These are phyloP conservation scores for Ramularia endophylla DNA, from an alignment of 2,329 filamentous ascomycete genomes.

Conservation along the genomic window DNA sequence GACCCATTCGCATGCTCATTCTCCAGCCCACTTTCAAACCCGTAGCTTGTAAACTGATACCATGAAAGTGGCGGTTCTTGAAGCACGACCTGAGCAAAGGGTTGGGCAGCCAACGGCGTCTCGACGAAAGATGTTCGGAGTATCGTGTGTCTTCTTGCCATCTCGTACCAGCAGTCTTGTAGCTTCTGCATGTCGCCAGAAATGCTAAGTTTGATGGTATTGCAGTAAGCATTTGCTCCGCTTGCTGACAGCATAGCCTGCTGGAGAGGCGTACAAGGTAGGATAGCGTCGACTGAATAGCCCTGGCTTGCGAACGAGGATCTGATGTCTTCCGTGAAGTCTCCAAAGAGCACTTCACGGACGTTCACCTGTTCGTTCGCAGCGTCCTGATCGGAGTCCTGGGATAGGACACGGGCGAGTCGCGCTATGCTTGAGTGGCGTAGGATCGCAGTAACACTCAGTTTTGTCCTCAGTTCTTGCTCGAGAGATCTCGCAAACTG, in stretches of 20 bases:
- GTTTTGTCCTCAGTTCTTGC: constrained; percentile 39
- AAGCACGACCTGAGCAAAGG: constrained; percentile 69
- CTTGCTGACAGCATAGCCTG: constrained; percentile 73
- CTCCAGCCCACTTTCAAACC: neutral
- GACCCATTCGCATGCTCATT: constrained; percentile 5
- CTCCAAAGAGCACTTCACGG: neutral
- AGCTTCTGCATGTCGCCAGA: constrained; percentile 47
- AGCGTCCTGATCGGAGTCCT: neutral
- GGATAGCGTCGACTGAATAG: constrained; percentile 46
- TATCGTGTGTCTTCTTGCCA: constrained; percentile 65
- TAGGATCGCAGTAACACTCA: constrained; percentile 65
- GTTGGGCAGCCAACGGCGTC: constrained; percentile 54
- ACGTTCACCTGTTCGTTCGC: constrained; percentile 7
- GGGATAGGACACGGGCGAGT: constrained; percentile 33
- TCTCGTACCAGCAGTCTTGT: constrained; percentile 54
- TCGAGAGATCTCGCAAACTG: constrained; percentile 56
- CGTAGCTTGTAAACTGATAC: constrained; percentile 18
- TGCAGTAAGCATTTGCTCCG: constrained; percentile 58
- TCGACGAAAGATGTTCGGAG: constrained; percentile 69
- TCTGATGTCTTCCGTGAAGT: constrained; percentile 8
- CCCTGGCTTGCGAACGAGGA: constrained; percentile 4
- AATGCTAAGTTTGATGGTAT: constrained; percentile 62
- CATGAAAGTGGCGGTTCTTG: constrained; percentile 41
- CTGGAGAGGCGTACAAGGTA: constrained; percentile 82
- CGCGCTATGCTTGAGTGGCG: constrained; percentile 59